Conservation (phyloP, 2,329 filamentous ascomycete species). For the Tolypocladium nubicola region DNA sequence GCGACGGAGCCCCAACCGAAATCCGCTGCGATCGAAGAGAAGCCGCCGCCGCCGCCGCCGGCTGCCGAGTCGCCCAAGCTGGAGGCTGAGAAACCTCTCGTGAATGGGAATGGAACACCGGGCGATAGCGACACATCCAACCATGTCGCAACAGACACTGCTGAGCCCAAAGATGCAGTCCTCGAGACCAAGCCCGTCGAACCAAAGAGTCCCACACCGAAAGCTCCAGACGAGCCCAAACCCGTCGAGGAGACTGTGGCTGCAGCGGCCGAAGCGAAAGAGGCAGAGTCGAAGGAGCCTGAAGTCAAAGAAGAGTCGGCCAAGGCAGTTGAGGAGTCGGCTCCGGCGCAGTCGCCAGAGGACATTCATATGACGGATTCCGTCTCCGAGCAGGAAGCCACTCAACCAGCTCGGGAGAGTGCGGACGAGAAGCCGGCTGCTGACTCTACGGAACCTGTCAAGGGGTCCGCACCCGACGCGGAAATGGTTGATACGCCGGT, state of each 20-base stretch:
- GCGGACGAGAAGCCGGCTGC: not conserved
- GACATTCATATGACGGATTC: slow-evolving; percentile 16
- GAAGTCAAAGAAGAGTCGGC: not conserved
- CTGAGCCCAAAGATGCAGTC: not conserved
- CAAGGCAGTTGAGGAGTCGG: slow-evolving; percentile 3
- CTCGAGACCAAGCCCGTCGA: not conserved
- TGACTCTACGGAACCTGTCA: not conserved
- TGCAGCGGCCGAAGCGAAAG: not conserved
- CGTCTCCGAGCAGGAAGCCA: slow-evolving; percentile 4
- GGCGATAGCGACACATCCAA: not conserved
- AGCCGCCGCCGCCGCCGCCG: not conserved
- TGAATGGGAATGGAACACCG: slow-evolving; percentile 8
- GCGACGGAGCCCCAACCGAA: slow-evolving; percentile 5
- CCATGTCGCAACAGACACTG: slow-evolving; percentile 1
- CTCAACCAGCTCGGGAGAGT: not conserved
- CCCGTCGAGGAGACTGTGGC: not conserved
- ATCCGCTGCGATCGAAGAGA: not conserved
- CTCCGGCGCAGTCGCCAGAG: slow-evolving; percentile 5
- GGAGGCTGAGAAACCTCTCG: slow-evolving; percentile 5
- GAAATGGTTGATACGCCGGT: slow-evolving; percentile 15
- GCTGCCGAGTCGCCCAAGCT: not conserved
- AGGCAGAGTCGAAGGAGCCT: not conserved
- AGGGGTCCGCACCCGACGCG: slow-evolving; percentile 8
- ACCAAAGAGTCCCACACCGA: not conserved
- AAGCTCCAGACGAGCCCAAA: slow-evolving; percentile 1